Conservation (phyloP, 768 basidiomycete species). For the Hygrophorus russula region DNA sequence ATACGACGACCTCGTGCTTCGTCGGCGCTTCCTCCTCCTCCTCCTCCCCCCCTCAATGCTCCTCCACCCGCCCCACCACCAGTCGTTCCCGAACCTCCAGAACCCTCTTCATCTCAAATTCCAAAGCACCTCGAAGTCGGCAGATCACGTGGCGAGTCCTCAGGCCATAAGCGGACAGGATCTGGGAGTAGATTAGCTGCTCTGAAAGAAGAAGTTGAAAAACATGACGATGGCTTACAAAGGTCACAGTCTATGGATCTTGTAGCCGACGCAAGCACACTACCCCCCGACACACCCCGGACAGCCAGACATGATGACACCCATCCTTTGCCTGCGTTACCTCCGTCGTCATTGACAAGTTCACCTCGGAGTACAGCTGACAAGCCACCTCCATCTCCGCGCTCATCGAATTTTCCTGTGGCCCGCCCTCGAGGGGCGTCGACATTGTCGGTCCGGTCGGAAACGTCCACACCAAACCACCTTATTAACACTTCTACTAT, state of each 20-base stretch:
- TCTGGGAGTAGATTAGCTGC: conserved; percentile 47
- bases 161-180: conserved; percentile 42
- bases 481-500: conserved; percentile 49
- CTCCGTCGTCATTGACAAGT: conserved; percentile 16
- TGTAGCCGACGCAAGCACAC: conserved; percentile 17
- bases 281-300: conserved; percentile 30
- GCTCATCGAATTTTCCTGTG: conserved; percentile 24
- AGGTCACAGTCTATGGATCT: conserved; percentile 19
- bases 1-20: conserved; percentile 37
- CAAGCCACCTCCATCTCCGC: conserved; percentile 39
- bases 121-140: conserved; percentile 24
- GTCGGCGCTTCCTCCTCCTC: conserved; percentile 53
- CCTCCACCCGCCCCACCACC: conserved; percentile 47
- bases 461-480: conserved; percentile 21
- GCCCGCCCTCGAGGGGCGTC: conserved; percentile 52
- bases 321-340: conserved; percentile 56
- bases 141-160: conserved; percentile 37
- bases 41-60: conserved; percentile 51
- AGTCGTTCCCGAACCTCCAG: conserved; percentile 17
- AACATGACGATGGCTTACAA: conserved; percentile 21
- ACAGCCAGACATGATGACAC: conserved; percentile 27
- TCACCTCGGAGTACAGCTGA: conserved; percentile 23
- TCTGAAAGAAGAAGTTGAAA: conserved; percentile 47
- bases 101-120: conserved; percentile 16
- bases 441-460: conserved; percentile 28